Conservation (phyloP, 192 early-diverging fungal genomes). For the Allomyces macrogynus region DNA sequence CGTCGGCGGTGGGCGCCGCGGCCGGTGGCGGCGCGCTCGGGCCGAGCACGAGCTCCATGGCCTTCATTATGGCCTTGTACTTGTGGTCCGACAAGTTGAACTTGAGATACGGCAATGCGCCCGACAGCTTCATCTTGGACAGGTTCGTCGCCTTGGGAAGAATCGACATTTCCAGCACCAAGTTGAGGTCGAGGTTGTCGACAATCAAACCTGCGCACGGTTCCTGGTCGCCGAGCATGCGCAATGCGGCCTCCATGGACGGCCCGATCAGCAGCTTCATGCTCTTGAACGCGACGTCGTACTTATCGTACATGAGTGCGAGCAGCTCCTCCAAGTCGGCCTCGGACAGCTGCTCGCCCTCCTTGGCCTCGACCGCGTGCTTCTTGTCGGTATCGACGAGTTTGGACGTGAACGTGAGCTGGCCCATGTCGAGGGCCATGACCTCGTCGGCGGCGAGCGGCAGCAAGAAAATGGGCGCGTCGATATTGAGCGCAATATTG, state of each 20-base stretch:
- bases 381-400: constrained; percentile 47
- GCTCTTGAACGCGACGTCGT: constrained; percentile 52
- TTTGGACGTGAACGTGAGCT: constrained; percentile 70
- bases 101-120: constrained; percentile 60
- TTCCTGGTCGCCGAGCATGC: constrained; percentile 33
- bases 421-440: constrained; percentile 78
- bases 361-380: constrained; percentile 43
- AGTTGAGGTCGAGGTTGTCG: constrained; percentile 65
- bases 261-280: constrained; percentile 67
- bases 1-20: constrained; percentile 4
- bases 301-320: constrained; percentile 75
- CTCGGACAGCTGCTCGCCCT: constrained; percentile 29
- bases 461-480: constrained; percentile 86
- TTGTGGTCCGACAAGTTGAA: constrained; percentile 86
- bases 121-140: constrained; percentile 53
- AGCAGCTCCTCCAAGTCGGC: constrained; percentile 54
- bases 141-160: constrained; percentile 51
- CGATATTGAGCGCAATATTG: constrained; percentile 82
- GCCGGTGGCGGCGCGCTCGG: background rate
- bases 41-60: constrained; percentile 31
- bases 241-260: constrained; percentile 48
- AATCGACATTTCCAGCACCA: constrained; percentile 69
- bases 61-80: constrained; percentile 69
- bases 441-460: constrained; percentile 48
- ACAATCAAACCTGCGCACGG: constrained; percentile 46